phyloP scores from a whole-genome alignment of 441 rosid genomes.

The Jatropha multifida region DNA sequence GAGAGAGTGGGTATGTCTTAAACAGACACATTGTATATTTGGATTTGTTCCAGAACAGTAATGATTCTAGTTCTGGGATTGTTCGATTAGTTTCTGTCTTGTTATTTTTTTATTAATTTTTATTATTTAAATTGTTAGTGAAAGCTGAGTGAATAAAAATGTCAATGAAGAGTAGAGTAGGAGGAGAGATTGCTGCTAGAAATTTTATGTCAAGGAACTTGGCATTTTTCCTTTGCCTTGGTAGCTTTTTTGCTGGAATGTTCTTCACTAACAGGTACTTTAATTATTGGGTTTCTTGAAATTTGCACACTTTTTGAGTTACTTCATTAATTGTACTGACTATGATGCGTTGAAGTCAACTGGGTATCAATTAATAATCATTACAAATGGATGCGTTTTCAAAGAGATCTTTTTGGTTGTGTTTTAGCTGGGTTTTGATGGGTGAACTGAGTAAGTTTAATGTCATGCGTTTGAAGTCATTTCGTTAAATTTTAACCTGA shows the following conservation, averaged over 20 bases:
- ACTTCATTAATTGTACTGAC: conserved; percentile 6
- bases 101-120: neutral
- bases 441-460: neutral
- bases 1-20: conserved; percentile 16
- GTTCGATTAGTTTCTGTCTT: neutral
- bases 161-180: conserved; percentile 56
- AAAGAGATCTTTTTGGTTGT: conserved; percentile 2
- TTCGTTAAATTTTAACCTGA: conserved; percentile 1
- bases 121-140: neutral
- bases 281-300: conserved; percentile 13
- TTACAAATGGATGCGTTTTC: conserved; percentile 8
- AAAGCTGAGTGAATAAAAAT: conserved; percentile 18
- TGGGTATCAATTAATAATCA: conserved; percentile 15
- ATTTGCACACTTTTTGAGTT: conserved; percentile 7
- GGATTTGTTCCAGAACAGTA: neutral
- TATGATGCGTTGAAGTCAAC: conserved; percentile 14
- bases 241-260: conserved; percentile 71
- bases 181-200: conserved; percentile 43
- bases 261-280: conserved; percentile 76
- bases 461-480: conserved; percentile 13
- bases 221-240: conserved; percentile 57
- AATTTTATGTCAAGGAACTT: conserved; percentile 46
- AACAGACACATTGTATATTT: conserved; percentile 4
- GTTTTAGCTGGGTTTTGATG: neutral
- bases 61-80: conserved; percentile 13